Conservation (phyloP, 2,329 filamentous ascomycete genomes). For the Arthrobotrys iridis region DNA sequence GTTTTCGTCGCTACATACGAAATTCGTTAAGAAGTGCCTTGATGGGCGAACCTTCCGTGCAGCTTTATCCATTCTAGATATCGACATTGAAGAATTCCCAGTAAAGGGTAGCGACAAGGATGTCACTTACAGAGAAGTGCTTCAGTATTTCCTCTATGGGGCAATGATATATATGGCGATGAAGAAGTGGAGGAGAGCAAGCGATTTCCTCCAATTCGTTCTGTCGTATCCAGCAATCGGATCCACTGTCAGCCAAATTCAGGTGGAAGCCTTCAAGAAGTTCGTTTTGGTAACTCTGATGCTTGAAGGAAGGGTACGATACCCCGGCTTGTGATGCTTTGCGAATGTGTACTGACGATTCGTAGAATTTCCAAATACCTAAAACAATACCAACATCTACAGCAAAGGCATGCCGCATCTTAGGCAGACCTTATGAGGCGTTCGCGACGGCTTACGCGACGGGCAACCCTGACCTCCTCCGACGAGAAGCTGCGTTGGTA, state of each 20-base stretch:
- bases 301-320: slow-evolving; percentile 70
- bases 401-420: slow-evolving; percentile 66
- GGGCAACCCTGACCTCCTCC: slow-evolving; percentile 69
- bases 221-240: slow-evolving; percentile 56
- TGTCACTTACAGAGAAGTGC: slow-evolving; percentile 57
- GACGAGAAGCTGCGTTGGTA: slow-evolving; percentile 72
- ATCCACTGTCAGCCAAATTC: slow-evolving; percentile 55
- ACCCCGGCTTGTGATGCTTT: neutral
- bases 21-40: slow-evolving; percentile 58
- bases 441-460: slow-evolving; percentile 76
- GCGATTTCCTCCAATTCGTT: slow-evolving; percentile 58
- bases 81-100: slow-evolving; percentile 58
- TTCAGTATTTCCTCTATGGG: slow-evolving; percentile 59
- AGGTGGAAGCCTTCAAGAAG: slow-evolving; percentile 85
- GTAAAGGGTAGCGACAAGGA: slow-evolving; percentile 54
- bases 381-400: slow-evolving; percentile 25
- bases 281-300: slow-evolving; percentile 83
- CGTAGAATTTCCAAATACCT: slow-evolving; percentile 48
- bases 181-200: slow-evolving; percentile 59
- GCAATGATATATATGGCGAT: slow-evolving; percentile 59
- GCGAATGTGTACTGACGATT: slow-evolving; percentile 21
- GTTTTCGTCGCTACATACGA: slow-evolving; percentile 59
- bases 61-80: slow-evolving; percentile 57
- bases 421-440: slow-evolving; percentile 73
- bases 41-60: slow-evolving; percentile 58